These are phyloP conservation scores for Talaromyces liani DNA, from an alignment of 495 filamentous ascomycete genomes.

Conservation along the genomic window DNA sequence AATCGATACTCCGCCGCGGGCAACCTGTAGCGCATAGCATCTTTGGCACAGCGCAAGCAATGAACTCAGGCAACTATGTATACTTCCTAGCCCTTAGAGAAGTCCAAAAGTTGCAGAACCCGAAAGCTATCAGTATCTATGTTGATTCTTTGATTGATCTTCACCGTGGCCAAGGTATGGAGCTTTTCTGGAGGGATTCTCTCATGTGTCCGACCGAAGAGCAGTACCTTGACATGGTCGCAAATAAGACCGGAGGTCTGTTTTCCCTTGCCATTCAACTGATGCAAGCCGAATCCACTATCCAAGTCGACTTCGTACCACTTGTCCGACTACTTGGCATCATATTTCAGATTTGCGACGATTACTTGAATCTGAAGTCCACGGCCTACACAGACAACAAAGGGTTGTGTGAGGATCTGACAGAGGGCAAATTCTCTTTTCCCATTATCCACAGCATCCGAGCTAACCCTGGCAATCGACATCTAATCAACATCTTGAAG, in stretches of 20 bases:
- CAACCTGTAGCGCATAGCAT: constrained; percentile 89
- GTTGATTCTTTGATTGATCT: constrained; percentile 22
- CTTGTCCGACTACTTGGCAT: constrained; percentile 50
- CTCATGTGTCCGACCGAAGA: constrained; percentile 15
- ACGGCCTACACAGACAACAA: constrained; percentile 65
- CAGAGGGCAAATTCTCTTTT: constrained; percentile 87
- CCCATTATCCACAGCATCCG: constrained; percentile 92
- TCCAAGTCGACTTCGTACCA: not conserved
- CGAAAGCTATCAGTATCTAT: constrained; percentile 15
- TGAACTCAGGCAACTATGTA: constrained; percentile 95
- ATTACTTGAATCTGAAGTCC: constrained; percentile 66
- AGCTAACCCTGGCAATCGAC: constrained; percentile 64
- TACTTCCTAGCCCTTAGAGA: constrained; percentile 81
- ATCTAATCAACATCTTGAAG: constrained; percentile 84
- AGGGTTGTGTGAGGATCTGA: constrained; percentile 80
- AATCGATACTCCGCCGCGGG: constrained; percentile 73
- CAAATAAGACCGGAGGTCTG: constrained; percentile 25
- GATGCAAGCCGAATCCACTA: constrained; percentile 16
- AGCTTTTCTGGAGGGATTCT: constrained; percentile 23
- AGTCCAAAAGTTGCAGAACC: constrained; percentile 26
- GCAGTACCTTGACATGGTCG: constrained; percentile 25
- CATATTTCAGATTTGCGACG: constrained; percentile 79
- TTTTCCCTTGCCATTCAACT: constrained; percentile 18
- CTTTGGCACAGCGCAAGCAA: constrained; percentile 90
- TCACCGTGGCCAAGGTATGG: constrained; percentile 22